Conservation (phyloP, 2,329 filamentous ascomycete genomes). For the Aureobasidium sp. region DNA sequence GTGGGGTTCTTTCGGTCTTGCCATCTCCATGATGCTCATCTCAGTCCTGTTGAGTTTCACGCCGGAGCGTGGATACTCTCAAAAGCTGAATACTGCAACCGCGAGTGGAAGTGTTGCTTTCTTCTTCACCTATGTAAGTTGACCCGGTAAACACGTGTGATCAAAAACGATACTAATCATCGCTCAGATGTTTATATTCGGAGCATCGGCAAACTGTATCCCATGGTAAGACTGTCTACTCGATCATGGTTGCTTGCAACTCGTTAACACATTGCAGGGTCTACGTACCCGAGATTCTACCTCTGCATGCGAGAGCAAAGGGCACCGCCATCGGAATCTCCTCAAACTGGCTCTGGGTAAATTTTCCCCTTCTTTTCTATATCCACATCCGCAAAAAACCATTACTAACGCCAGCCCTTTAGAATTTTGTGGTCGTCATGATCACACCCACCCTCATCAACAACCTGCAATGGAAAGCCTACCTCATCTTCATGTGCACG, state of each 20-base stretch:
- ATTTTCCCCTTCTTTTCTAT: no score
- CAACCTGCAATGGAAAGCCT: slow-evolving; percentile 44
- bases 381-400: no score
- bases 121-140: slow-evolving; percentile 38
- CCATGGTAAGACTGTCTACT: slow-evolving; percentile 32
- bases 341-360: slow-evolving; percentile 44
- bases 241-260: background rate
- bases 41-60: slow-evolving; percentile 40
- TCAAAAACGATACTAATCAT: background rate
- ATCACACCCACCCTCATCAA: slow-evolving; percentile 45
- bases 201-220: slow-evolving; percentile 41
- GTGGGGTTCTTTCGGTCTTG: slow-evolving; percentile 28
- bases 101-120: slow-evolving; percentile 43
- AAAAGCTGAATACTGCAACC: slow-evolving; percentile 33
- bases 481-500: slow-evolving; percentile 47
- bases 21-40: slow-evolving; percentile 36
- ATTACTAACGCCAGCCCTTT: background rate
- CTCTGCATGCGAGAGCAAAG: slow-evolving; percentile 44
- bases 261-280: slow-evolving; percentile 22
- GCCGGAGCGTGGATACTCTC: slow-evolving; percentile 23
- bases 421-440: slow-evolving; percentile 47
- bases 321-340: slow-evolving; percentile 45
- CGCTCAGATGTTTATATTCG: slow-evolving; percentile 36
- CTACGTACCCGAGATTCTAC: slow-evolving; percentile 45
- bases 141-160: background rate